Evolutionary conservation across 495 filamentous ascomycete genomes (phyloP).

Genomic region (Evansstolkia leycettana): DNA sequence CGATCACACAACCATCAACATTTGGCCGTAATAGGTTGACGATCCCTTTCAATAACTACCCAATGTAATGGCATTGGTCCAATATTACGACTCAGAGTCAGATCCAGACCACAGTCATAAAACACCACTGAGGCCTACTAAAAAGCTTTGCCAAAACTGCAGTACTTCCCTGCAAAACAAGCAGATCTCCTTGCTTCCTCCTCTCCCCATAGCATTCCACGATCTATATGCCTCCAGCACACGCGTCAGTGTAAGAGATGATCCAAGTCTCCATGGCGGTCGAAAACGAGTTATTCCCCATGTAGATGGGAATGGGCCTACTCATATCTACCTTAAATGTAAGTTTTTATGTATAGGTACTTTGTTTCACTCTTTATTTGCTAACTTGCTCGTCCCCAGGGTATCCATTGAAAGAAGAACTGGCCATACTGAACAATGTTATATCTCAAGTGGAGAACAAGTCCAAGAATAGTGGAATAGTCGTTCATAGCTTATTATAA

Average conservation of each 20-base stretch:
- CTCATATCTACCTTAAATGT: conserved; percentile 91
- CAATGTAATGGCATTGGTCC: conserved; percentile 47
- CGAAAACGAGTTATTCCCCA: conserved; percentile 73
- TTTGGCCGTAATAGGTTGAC: too few relatives aligned
- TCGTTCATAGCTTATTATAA: conserved; percentile 48
- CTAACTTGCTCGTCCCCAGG: conserved; percentile 39
- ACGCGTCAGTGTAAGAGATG: conserved; percentile 62
- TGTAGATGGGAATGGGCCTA: conserved; percentile 82
- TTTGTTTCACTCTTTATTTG: neutral
- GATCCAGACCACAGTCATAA: conserved; percentile 27
- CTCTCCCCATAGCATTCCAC: conserved; percentile 70
- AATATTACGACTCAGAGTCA: conserved; percentile 54
- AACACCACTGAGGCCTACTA: conserved; percentile 12
- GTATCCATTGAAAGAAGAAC: conserved; percentile 51
- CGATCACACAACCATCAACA: too few relatives aligned
- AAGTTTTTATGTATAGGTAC: conserved; percentile 14
- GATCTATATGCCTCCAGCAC: conserved; percentile 75
- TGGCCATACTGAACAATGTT: conserved; percentile 37
- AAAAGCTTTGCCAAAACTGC: conserved; percentile 11
- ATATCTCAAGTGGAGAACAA: conserved; percentile 26
- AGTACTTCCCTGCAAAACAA: neutral
- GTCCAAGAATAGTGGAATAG: conserved; percentile 2
- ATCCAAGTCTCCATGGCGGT: conserved; percentile 75
- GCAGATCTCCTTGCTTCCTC: conserved; percentile 46
- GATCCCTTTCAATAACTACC: neutral